Evolutionary conservation across 225 moss, liverwort and hornwort species (phyloP).

Genomic region (Asterella californica): DNA sequence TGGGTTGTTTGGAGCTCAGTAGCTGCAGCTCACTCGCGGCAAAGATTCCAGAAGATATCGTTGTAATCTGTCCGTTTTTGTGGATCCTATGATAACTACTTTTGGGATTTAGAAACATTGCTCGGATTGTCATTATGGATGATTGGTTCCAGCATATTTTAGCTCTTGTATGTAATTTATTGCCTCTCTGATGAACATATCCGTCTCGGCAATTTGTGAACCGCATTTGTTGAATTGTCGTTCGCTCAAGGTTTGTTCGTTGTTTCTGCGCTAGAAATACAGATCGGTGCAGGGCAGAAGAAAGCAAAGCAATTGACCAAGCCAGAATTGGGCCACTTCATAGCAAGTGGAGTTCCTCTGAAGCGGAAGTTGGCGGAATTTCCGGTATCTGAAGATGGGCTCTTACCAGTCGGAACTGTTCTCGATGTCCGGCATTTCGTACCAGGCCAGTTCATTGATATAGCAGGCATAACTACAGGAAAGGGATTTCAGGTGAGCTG

Average conservation of each 20-base stretch:
- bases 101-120: background rate
- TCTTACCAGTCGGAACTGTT: constrained; percentile 75
- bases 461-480: constrained; percentile 90
- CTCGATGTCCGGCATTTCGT: constrained; percentile 85
- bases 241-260: constrained; percentile 9
- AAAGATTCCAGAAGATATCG: too few species aligned
- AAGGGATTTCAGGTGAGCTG: constrained; percentile 86
- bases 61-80: background rate
- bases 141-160: background rate
- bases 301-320: constrained; percentile 93
- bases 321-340: constrained; percentile 96
- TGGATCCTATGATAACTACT: background rate
- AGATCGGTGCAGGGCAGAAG: constrained; percentile 98
- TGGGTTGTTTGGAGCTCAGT: background rate
- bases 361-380: constrained; percentile 92
- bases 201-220: background rate
- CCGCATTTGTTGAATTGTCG: background rate
- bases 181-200: background rate
- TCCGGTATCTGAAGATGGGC: constrained; percentile 81
- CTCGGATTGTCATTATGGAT: background rate
- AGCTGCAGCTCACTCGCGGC: background rate
- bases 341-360: constrained; percentile 83
- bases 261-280: constrained; percentile 23
- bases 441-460: constrained; percentile 90
- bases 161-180: background rate